Evolutionary conservation across 2,329 filamentous ascomycete genomes (phyloP).

Genomic region (Fusarium falciforme): DNA sequence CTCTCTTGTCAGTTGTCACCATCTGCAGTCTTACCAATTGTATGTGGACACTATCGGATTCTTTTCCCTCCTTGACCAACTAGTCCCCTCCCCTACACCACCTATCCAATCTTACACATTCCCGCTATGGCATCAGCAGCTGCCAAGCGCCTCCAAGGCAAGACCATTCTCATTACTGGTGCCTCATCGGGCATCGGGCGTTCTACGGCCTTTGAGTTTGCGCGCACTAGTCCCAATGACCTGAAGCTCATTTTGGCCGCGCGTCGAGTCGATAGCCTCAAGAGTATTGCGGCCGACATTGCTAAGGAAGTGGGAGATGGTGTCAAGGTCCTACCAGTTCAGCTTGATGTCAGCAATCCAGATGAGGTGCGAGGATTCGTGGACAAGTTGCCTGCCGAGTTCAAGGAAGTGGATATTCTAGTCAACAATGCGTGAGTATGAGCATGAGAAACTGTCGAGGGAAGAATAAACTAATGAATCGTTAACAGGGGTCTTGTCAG

Average conservation of each 20-base stretch:
- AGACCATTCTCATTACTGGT: constrained; percentile 91
- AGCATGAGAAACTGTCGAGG: accelerated
- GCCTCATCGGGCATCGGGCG: constrained; percentile 92
- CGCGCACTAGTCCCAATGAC: constrained; percentile 80
- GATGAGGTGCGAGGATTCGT: constrained; percentile 81
- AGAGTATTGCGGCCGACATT: constrained; percentile 82
- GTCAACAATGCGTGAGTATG: constrained; percentile 91
- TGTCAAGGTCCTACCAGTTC: constrained; percentile 83
- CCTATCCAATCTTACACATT: neutral
- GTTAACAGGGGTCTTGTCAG: constrained; percentile 81
- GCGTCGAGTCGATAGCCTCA: constrained; percentile 80
- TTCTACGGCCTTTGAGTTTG: constrained; percentile 87
- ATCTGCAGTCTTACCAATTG: neutral
- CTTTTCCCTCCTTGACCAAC: neutral
- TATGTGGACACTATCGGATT: neutral
- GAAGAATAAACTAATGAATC: neutral
- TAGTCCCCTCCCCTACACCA: neutral
- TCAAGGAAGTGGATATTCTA: constrained; percentile 83
- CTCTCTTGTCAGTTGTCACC: neutral
- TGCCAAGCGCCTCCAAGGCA: constrained; percentile 87
- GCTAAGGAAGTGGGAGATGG: constrained; percentile 79
- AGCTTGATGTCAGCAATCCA: constrained; percentile 86
- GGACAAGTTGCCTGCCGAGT: constrained; percentile 78
- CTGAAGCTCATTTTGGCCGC: constrained; percentile 90
- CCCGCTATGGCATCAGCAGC: constrained; percentile 67